A percentile compares a stretch with the other conserved stretches of the same genome.
Conservation (phyloP, 2,329 filamentous ascomycete species). For the Claviceps pazoutovae region DNA sequence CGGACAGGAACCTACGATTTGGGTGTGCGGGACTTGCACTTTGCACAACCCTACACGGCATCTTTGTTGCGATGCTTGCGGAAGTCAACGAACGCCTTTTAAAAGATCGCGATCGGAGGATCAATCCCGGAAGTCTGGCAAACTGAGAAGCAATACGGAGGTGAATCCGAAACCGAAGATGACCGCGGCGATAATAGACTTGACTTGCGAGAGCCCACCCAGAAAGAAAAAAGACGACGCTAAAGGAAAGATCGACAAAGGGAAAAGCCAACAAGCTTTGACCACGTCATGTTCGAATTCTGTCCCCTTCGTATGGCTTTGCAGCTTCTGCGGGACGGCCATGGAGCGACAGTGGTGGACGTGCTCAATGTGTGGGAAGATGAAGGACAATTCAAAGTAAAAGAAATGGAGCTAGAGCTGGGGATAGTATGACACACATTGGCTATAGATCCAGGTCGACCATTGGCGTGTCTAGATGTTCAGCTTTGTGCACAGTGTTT, state of each 20-base stretch:
- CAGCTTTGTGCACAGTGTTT: no score
- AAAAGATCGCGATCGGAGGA: constrained; percentile 7
- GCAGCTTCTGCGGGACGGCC: constrained; percentile 34
- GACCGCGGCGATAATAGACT: constrained; percentile 16
- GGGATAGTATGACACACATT: not conserved
- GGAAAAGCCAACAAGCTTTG: constrained; percentile 5
- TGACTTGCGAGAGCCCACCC: constrained; percentile 19
- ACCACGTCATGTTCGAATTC: constrained; percentile 5
- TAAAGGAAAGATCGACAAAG: constrained; percentile 1
- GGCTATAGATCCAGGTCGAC: no score
- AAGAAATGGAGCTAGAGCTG: not conserved
- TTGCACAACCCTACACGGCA: constrained; percentile 38
- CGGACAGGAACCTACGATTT: constrained; percentile 16
- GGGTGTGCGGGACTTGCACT: constrained; percentile 44
- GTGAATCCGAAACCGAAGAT: constrained; percentile 6
- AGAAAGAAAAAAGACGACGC: constrained; percentile 7
- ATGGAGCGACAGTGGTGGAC: constrained; percentile 45
- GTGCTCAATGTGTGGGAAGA: constrained; percentile 38
- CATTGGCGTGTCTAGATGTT: no score
- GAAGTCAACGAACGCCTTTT: constrained; percentile 22
- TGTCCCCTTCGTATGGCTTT: constrained; percentile 31
- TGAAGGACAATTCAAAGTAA: constrained; percentile 34
- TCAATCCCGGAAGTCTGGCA: not conserved
- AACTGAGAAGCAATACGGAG: constrained; percentile 8
- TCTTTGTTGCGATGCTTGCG: constrained; percentile 44